These are phyloP conservation scores for Petrea volubilis DNA, from an alignment of 257 asterid genomes.

Conservation along the genomic window DNA sequence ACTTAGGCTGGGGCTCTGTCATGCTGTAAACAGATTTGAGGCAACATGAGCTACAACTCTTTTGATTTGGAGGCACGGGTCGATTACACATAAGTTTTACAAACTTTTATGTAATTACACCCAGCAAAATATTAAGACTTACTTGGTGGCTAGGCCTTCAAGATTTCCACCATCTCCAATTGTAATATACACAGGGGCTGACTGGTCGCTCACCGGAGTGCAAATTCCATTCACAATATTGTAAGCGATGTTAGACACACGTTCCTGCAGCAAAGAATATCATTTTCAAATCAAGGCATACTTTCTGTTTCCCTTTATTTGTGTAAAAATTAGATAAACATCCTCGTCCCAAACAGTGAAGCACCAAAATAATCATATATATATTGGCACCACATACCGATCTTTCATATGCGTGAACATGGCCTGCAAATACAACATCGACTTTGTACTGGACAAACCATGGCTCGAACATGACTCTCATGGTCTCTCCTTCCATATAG, in stretches of 20 bases:
- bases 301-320: too few species aligned
- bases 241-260: conserved; percentile 66
- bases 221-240: conserved; percentile 58
- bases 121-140: conserved; percentile 21
- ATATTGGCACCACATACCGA: conserved; percentile 43
- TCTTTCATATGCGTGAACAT: conserved; percentile 93
- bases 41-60: not conserved
- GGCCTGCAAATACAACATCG: conserved; percentile 89
- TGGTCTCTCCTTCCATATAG: conserved; percentile 94
- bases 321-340: too few species aligned
- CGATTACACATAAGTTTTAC: too few species aligned
- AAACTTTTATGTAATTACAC: too few species aligned
- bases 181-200: conserved; percentile 66
- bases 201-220: conserved; percentile 45
- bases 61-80: not conserved
- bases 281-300: not conserved
- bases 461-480: conserved; percentile 83
- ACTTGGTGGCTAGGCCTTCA: conserved; percentile 69
- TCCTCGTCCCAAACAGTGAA: not conserved
- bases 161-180: conserved; percentile 73
- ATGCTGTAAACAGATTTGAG: conserved; percentile 45
- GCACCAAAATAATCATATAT: not conserved
- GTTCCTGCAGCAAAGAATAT: conserved; percentile 39
- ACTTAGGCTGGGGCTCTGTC: conserved; percentile 85
- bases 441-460: conserved; percentile 83